Percentiles rank a stretch among this genome's conserved stretches.
These are phyloP conservation scores for Nymphaea colorata DNA, from an alignment of 164 flowering plant genomes.

Conservation along the genomic window DNA sequence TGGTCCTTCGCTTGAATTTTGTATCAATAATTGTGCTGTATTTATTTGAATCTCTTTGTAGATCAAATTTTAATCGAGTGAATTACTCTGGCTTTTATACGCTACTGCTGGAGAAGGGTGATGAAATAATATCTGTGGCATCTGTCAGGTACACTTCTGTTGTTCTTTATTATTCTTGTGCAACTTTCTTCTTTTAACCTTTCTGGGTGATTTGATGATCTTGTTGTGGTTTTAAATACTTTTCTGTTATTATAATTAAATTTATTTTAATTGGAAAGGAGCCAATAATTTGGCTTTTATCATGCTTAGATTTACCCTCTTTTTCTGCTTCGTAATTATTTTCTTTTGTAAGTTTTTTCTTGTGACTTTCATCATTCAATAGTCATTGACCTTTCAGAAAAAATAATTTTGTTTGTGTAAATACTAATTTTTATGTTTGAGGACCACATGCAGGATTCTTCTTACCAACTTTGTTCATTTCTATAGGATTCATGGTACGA, in stretches of 20 bases:
- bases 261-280: too few relatives aligned
- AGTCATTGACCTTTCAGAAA: too few relatives aligned
- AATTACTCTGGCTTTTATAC: slow-evolving; percentile 77
- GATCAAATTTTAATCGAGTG: slow-evolving; percentile 84
- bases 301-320: too few relatives aligned
- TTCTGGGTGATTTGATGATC: too few relatives aligned
- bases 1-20: background rate
- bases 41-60: slow-evolving; percentile 12
- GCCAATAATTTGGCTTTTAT: too few relatives aligned
- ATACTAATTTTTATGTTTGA: too few relatives aligned
- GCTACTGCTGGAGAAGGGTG: slow-evolving; percentile 75
- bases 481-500: slow-evolving; percentile 75
- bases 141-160: slow-evolving; percentile 62
- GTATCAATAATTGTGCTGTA: background rate
- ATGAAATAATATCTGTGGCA: slow-evolving; percentile 87
- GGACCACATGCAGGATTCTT: background rate
- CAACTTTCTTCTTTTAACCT: background rate
- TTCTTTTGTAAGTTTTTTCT: too few relatives aligned
- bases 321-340: too few relatives aligned
- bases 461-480: background rate
- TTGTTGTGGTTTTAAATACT: too few relatives aligned
- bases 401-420: too few relatives aligned
- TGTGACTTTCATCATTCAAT: too few relatives aligned
- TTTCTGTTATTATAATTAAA: too few relatives aligned
- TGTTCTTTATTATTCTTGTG: background rate